Conservation (phyloP, 495 filamentous ascomycete genomes). For the Podospora sp. region DNA sequence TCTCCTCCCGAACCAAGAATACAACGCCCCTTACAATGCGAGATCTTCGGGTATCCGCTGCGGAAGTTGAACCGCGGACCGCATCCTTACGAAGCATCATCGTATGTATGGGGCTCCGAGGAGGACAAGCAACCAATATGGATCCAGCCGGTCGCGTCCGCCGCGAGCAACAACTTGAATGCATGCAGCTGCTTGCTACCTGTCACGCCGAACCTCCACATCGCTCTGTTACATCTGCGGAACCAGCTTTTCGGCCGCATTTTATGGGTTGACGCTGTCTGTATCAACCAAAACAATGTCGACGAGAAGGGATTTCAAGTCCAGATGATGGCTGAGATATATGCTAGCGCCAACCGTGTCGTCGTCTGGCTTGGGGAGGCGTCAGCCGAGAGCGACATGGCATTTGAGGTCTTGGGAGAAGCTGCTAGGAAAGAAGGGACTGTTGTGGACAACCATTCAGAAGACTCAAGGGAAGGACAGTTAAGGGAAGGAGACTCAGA, state of each 20-base stretch:
- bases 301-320: slow-evolving; percentile 28
- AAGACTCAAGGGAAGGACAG: not conserved
- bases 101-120: slow-evolving; percentile 16
- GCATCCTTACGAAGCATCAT: not conserved
- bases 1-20: not conserved
- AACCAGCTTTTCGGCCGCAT: not conserved
- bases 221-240: not conserved
- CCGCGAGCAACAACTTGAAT: not conserved
- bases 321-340: slow-evolving; percentile 39
- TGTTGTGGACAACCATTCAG: too few relatives aligned
- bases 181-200: not conserved
- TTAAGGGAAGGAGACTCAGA: too few relatives aligned
- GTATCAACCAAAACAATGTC: slow-evolving; percentile 23
- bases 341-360: slow-evolving; percentile 35
- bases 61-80: not conserved
- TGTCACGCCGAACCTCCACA: not conserved
- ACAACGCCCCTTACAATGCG: not conserved
- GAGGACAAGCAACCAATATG: not conserved
- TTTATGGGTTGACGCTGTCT: not conserved
- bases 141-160: not conserved
- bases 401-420: not conserved
- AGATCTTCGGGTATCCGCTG: not conserved
- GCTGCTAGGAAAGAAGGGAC: not conserved
- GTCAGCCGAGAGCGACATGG: slow-evolving; percentile 18
- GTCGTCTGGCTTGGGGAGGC: slow-evolving; percentile 15